phyloP scores from a whole-genome alignment of 192 early-diverging fungal genomes.

The Obelidium mucronatum region DNA sequence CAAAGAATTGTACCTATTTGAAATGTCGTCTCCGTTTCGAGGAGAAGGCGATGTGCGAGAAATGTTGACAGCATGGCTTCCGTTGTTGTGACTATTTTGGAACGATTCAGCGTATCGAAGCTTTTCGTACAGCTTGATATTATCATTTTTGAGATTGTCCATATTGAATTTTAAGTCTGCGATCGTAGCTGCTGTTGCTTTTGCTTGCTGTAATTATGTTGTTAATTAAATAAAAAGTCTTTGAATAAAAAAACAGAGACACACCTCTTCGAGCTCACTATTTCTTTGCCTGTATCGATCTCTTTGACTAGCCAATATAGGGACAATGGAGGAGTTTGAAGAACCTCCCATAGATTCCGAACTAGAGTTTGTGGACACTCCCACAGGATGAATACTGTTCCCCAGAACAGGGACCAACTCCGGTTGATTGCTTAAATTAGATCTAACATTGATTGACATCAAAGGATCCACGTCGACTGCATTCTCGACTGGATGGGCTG shows the following conservation, averaged over 20 bases:
- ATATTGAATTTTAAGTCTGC: slow-evolving; percentile 69
- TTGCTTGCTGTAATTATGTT: slow-evolving; percentile 45
- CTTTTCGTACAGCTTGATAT: slow-evolving; percentile 89
- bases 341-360: neutral
- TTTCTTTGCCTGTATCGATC: slow-evolving; percentile 90
- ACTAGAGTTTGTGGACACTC: slow-evolving; percentile 43
- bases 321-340: slow-evolving; percentile 64
- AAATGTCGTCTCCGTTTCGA: slow-evolving; percentile 44
- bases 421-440: slow-evolving; percentile 1
- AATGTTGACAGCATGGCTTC: neutral
- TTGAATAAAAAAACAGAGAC: neutral
- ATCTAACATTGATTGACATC: slow-evolving; percentile 14
- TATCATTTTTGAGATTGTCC: slow-evolving; percentile 78
- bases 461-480: slow-evolving; percentile 10
- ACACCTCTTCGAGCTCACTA: slow-evolving; percentile 78
- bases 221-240: neutral
- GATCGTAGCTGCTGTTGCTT: slow-evolving; percentile 52
- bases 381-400: slow-evolving; percentile 5
- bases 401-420: slow-evolving; percentile 26
- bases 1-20: slow-evolving; percentile 73
- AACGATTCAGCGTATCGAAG: slow-evolving; percentile 87
- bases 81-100: slow-evolving; percentile 22
- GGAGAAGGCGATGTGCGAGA: neutral
- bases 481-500: neutral
- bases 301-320: slow-evolving; percentile 87